phyloP scores from a whole-genome alignment of 1,139 yeast species.

The Yamadazyma siamensis region DNA sequence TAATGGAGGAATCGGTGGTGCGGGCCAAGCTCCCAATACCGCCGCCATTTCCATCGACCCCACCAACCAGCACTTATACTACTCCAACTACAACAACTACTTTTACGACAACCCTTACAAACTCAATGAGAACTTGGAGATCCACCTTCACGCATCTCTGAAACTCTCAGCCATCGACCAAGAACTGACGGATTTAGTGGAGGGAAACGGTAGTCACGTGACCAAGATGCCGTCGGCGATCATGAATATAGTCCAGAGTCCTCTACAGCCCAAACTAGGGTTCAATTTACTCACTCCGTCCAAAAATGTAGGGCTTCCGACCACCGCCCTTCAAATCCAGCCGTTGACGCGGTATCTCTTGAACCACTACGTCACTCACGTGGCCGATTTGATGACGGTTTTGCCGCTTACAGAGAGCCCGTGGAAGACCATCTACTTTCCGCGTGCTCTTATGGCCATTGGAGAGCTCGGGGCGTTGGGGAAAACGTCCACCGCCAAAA shows the following conservation, averaged over 20 bases:
- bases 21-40: slow-evolving; percentile 5
- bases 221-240: slow-evolving; percentile 41
- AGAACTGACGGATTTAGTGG: slow-evolving; percentile 34
- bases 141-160: slow-evolving; percentile 41
- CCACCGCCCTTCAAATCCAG: slow-evolving; percentile 59
- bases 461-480: slow-evolving; percentile 81
- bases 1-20: slow-evolving; percentile 11
- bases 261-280: slow-evolving; percentile 43
- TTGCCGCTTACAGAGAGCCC: slow-evolving; percentile 80
- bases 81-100: slow-evolving; percentile 40
- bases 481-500: slow-evolving; percentile 69
- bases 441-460: slow-evolving; percentile 74
- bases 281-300: slow-evolving; percentile 29
- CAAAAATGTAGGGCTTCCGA: slow-evolving; percentile 45
- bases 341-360: slow-evolving; percentile 68
- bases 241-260: slow-evolving; percentile 47
- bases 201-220: slow-evolving; percentile 30
- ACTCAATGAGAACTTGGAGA: slow-evolving; percentile 40
- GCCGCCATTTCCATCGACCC: slow-evolving; percentile 30
- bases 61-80: slow-evolving; percentile 32
- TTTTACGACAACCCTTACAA: slow-evolving; percentile 44
- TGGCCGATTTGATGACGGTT: slow-evolving; percentile 86
- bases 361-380: slow-evolving; percentile 72
- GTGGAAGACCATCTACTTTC: slow-evolving; percentile 82
- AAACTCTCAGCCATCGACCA: slow-evolving; percentile 22